Base-by-base conservation (phyloP, 495 filamentous ascomycete species). In the Hyaloscypha bicolor region DNA sequence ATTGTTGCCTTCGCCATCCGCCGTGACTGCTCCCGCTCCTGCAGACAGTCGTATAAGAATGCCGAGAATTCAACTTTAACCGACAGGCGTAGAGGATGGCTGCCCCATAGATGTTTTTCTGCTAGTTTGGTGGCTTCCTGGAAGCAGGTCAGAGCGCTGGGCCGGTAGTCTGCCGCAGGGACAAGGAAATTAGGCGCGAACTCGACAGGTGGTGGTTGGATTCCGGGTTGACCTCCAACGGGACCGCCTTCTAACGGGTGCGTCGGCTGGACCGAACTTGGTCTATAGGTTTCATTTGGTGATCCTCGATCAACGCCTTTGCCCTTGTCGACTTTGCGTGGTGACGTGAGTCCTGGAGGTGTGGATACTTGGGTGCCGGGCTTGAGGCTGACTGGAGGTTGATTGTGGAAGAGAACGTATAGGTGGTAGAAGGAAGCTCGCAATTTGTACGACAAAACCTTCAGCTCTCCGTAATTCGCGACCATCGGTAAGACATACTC, bases 351-450 rank as follows among this genome's bases (percentile, higher is more conserved):
- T 22, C 72, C 74, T 19, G 71, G 74, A 55, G 73, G 73, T 14
- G 73, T 75, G 12, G 51, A 57, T 30, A 75, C 45, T 64, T 71
- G 68, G 11, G 9, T 56, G 19, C 51, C 55, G 11, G 63, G 31
- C 52, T 65, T 71, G 30, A 70, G 57, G n/a, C 25, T 66, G 39
- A 86, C 78, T 0, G 79, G 75, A 1, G 84, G 84, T 6, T 81
- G 79, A 77, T 97, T 97, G 79, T 97, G 93, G 75, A 97, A 99
- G 19, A 97, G 84, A 60, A 97, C 96, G 74, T 96, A 97, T 66
- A 99, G 92, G 79, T 99, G 95, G 72, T 95, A 94, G 73, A 97
- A 97, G 31, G 90, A 93, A 6, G 96, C 95, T 65, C 93, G 88
- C 25, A 99, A 85, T 78, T 98, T 99, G 78, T 91, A 91, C 9